Percentiles rank a stretch among this genome's conserved stretches.
phyloP scores from a whole-genome alignment of 192 early-diverging fungal genomes.

The Backusella macrospora region DNA sequence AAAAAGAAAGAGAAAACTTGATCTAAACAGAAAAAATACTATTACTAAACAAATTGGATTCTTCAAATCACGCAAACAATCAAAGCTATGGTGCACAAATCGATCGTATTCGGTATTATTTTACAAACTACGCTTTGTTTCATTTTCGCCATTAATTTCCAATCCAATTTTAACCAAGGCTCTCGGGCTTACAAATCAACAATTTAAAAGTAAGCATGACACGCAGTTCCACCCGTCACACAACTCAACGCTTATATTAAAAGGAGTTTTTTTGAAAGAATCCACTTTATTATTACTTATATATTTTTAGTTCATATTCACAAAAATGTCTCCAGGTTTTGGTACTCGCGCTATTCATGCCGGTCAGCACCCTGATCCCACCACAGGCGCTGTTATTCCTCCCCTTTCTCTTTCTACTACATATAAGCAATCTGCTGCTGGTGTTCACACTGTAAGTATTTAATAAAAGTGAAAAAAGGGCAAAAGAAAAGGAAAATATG shows the following conservation, averaged over 20 bases:
- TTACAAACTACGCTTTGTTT: slow-evolving; percentile 6
- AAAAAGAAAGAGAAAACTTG: neutral
- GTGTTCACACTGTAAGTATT: slow-evolving; percentile 74
- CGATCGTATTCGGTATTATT: neutral
- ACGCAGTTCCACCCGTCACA: slow-evolving; percentile 20
- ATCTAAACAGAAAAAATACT: neutral
- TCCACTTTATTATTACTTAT: slow-evolving; percentile 4
- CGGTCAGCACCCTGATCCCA: slow-evolving; percentile 85
- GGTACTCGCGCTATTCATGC: slow-evolving; percentile 95
- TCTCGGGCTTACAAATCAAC: slow-evolving; percentile 21
- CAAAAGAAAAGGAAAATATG: neutral
- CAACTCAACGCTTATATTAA: slow-evolving; percentile 9
- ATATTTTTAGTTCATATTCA: slow-evolving; percentile 5
- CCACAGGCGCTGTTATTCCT: slow-evolving; percentile 97
- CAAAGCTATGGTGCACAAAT: neutral
- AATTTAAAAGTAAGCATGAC: slow-evolving; percentile 16
- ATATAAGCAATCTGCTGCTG: slow-evolving; percentile 91
- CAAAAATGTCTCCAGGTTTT: slow-evolving; percentile 57
- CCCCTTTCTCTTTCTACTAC: slow-evolving; percentile 95
- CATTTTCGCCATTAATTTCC: slow-evolving; percentile 21
- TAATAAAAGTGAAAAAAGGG: neutral
- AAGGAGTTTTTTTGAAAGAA: neutral
- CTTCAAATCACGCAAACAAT: neutral
- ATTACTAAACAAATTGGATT: neutral
- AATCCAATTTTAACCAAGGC: neutral